Base-by-base conservation (phyloP, 805 yeast genomes). In the Candida sithepensis region DNA sequence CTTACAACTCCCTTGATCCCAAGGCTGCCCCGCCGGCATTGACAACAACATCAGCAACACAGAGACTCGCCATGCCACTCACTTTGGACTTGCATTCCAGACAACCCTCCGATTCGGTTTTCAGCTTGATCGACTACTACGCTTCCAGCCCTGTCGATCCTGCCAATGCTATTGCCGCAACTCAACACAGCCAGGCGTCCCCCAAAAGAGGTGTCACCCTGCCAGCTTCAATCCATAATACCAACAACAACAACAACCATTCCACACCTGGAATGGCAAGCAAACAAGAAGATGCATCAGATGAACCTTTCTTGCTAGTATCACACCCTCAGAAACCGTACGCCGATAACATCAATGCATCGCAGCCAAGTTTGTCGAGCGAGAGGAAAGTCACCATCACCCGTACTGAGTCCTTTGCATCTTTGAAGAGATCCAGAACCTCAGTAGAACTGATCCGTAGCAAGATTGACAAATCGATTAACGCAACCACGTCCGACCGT, bases 341-440 rank as follows among this genome's bases (percentile, higher is more conserved):
- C 42, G 4, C 10, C 42, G 34, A 20, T n/a, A n/a, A n/a, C n/a
- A n/a, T n/a, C 44, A 16, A 22, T 23, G 24, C 32, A 7, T 32
- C 40, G 19, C 18, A 19, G 12, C 23, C 24, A 38, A 16, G 46
- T 23, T 18, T 34, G 9, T 4, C 18, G 7, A 34, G 38, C 18
- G 38, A 34, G 39, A 38, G 43, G n/a, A 46, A 33, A 21, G 42
- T 33, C 3, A 47, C 55, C 8, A 44, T 57, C 24, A 59, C 63
- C 5, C 47, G 53, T 33, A 59, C 56, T 4, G 63, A 59, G 46
- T 56, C 61, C 21, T 46, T 48, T 23, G 61, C 54, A 19, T 53
- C 61, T 24, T 42, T 61, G 41, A 46, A 56, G 41, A 47, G 47
- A 42, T 53, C 64, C 23, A 46, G 63, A 26, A 54, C 58, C 12